Evolutionary conservation across 2,329 filamentous ascomycete species (phyloP).

Genomic region (Sporothrix variecibatus): DNA sequence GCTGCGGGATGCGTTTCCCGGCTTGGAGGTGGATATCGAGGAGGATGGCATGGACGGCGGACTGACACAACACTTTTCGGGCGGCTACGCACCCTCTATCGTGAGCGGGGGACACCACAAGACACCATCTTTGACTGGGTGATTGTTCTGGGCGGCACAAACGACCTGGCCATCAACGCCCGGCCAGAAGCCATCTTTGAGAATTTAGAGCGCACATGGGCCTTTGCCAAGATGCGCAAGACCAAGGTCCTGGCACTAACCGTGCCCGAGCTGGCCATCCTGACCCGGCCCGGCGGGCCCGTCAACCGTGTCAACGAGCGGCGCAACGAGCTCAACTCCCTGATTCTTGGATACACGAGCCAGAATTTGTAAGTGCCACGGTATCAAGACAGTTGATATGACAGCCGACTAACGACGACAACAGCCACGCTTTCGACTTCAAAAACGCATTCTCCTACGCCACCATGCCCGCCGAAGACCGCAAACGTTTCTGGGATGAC

Average conservation of each 20-base stretch:
- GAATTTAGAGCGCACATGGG: conserved; percentile 53
- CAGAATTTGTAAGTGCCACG: conserved; percentile 52
- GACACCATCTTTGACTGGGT: conserved; percentile 57
- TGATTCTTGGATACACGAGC: conserved; percentile 53
- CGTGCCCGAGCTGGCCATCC: conserved; percentile 54
- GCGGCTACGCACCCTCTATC: conserved; percentile 31
- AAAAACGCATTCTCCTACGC: conserved; percentile 56
- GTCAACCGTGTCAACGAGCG: conserved; percentile 48
- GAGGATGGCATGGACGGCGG: conserved; percentile 37
- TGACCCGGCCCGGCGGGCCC: conserved; percentile 9
- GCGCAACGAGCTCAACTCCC: conserved; percentile 47
- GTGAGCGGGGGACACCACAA: not conserved
- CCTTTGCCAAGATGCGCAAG: conserved; percentile 50
- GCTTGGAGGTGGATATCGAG: conserved; percentile 35
- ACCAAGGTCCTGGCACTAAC: conserved; percentile 64
- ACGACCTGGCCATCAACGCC: conserved; percentile 55
- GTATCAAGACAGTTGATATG: not conserved
- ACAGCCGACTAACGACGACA: conserved; percentile 39
- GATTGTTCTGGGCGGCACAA: conserved; percentile 65
- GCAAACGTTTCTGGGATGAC: conserved; percentile 60
- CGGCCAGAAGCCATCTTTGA: conserved; percentile 48
- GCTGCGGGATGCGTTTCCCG: conserved; percentile 48
- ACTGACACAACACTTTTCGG: conserved; percentile 31
- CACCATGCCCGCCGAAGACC: conserved; percentile 48
- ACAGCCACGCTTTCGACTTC: conserved; percentile 60